Base-by-base conservation (phyloP, 2,329 filamentous ascomycete genomes). In the Ophiocordyceps robertsii region DNA sequence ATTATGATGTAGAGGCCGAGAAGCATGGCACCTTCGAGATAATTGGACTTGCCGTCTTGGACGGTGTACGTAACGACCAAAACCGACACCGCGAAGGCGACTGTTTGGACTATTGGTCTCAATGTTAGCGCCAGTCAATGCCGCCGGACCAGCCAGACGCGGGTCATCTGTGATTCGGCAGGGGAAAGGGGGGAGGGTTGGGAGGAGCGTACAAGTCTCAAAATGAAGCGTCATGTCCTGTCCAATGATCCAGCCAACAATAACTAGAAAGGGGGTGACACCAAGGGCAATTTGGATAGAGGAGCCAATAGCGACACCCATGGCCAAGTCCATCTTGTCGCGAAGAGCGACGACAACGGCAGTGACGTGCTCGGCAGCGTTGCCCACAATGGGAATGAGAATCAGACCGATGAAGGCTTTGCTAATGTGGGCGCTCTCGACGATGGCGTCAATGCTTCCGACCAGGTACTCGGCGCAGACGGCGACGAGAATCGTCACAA, bases 281-380 rank as follows among this genome's bases (percentile, higher is more conserved):
- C 88, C 78, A 38, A 90, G 69, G 19, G 84, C 84, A 53, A 90
- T 90, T 62, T 90, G 84, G 57, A 90, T 80, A 59, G 81, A 85
- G 45, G 81, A 86, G 38, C 84, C 84, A 54, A 90, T 84, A 27
- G 84, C 84, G 40, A 90, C 84, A 36, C 82, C 82, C 67, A 90
- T 84, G 29, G 84, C 58, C 41, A 81, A 63, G 53, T 81, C 75
- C 77, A 82, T 82, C 67, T 82, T 89, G 63, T 89, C 75, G 60
- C 85, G 82, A 48, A 80, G 69, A 0, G 84, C 83, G 24, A 89
- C 84, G 29, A 88, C 80, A 16, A 87, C 80, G 16, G 84, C 84
- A 1, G 84, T 89, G 33, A 88, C 84, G 54, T 89, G 84, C 59
- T 89, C 83, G 3, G 83, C 83, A 2, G 83, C 83, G 53, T 88